A percentile compares a stretch with the other conserved stretches of the same genome.
phyloP scores from a whole-genome alignment of 2,329 filamentous ascomycete genomes.

The Beauveria sp. region DNA sequence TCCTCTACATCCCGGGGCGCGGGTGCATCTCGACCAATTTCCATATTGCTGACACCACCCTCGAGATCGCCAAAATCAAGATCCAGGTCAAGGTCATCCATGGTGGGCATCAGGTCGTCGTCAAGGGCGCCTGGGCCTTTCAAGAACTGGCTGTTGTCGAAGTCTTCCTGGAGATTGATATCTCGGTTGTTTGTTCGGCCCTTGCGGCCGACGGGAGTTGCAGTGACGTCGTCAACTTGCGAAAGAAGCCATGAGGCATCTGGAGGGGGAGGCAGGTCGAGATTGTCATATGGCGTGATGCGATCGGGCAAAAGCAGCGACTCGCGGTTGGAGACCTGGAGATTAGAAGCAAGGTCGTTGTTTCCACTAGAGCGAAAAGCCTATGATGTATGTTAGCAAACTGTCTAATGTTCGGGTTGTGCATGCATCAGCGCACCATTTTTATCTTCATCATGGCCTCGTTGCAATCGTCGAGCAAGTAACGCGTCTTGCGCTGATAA shows the following conservation, averaged over 20 bases:
- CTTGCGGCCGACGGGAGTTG: slow-evolving; percentile 47
- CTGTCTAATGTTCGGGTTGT: background rate
- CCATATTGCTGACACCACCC: slow-evolving; percentile 58
- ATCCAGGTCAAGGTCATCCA: slow-evolving; percentile 63
- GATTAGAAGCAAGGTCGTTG: slow-evolving; percentile 83
- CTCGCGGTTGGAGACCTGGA: slow-evolving; percentile 75
- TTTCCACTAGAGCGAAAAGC: slow-evolving; percentile 92
- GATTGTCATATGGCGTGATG: slow-evolving; percentile 83
- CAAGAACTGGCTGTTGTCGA: slow-evolving; percentile 72
- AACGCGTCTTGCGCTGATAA: slow-evolving; percentile 94
- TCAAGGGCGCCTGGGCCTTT: slow-evolving; percentile 56
- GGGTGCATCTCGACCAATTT: slow-evolving; percentile 83
- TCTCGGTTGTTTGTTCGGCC: slow-evolving; percentile 52
- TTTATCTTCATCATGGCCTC: slow-evolving; percentile 97
- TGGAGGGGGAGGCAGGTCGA: slow-evolving; percentile 71
- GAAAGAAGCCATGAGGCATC: slow-evolving; percentile 80
- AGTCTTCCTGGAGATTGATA: slow-evolving; percentile 62
- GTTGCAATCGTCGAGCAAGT: slow-evolving; percentile 93
- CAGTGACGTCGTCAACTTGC: slow-evolving; percentile 57
- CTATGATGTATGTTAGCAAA: slow-evolving; percentile 41
- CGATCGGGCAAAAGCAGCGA: slow-evolving; percentile 84
- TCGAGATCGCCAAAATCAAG: slow-evolving; percentile 65
- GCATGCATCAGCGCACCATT: slow-evolving; percentile 58
- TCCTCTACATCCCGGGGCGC: slow-evolving; percentile 59
- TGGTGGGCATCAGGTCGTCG: slow-evolving; percentile 48